phyloP scores from a whole-genome alignment of 2,329 filamentous ascomycete genomes.

The Cucurbitaria berberidis region DNA sequence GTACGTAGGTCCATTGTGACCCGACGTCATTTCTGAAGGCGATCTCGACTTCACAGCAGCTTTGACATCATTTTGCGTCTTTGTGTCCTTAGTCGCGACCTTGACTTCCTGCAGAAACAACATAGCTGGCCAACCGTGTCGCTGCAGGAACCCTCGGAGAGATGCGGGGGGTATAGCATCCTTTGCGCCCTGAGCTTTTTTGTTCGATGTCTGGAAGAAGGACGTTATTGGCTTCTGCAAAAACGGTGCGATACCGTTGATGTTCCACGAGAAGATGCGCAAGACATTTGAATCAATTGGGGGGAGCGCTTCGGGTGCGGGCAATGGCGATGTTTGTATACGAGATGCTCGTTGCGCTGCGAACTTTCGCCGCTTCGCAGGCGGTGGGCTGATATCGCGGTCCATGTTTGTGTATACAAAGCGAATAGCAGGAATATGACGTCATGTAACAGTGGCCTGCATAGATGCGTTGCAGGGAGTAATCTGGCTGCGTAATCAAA shows the following conservation, averaged over 20 bases:
- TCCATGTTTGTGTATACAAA: conserved; percentile 15
- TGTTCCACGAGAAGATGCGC: conserved; percentile 56
- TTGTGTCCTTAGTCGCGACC: conserved; percentile 49
- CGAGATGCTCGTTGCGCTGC: not conserved
- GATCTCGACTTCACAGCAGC: conserved; percentile 41
- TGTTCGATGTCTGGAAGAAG: conserved; percentile 40
- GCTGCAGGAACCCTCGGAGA: conserved; percentile 53
- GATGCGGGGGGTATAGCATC: conserved; percentile 26
- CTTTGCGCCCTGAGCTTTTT: not conserved
- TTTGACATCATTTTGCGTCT: conserved; percentile 50
- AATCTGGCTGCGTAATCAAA: not conserved
- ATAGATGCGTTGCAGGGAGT: not conserved
- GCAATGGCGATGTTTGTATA: not conserved
- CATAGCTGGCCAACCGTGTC: conserved; percentile 54
- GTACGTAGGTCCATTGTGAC: conserved; percentile 47
- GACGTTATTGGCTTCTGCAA: conserved; percentile 50
- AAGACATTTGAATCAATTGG: conserved; percentile 23
- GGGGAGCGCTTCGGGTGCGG: conserved; percentile 6
- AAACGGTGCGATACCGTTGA: conserved; percentile 56
- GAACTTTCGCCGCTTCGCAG: conserved; percentile 28
- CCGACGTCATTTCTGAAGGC: not conserved
- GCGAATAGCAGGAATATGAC: conserved; percentile 1
- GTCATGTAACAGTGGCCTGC: conserved; percentile 12
- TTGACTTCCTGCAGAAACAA: conserved; percentile 60
- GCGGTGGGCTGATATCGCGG: conserved; percentile 35